Evolutionary conservation across 306 rosid species (phyloP).

Genomic region (Prunus fruticosa): DNA sequence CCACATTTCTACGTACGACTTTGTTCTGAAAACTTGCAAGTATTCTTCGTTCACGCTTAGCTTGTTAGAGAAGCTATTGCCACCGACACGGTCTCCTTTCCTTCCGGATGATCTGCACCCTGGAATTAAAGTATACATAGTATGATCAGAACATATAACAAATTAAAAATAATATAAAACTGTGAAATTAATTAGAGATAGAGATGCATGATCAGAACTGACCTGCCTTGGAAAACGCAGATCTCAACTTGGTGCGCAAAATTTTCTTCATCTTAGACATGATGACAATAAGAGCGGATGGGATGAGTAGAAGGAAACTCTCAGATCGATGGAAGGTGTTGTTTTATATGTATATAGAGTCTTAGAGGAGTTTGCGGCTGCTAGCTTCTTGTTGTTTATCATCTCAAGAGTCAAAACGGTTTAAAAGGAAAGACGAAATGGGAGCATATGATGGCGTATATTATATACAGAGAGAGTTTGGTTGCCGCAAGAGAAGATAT

Average conservation of each 20-base stretch:
- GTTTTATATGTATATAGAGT: neutral
- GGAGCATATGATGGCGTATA: neutral
- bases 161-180: neutral
- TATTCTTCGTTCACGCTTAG: constrained; percentile 77
- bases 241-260: constrained; percentile 32
- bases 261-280: constrained; percentile 31
- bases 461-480: neutral
- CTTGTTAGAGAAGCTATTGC: constrained; percentile 43
- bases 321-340: neutral
- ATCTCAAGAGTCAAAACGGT: neutral
- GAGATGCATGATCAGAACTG: neutral
- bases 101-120: constrained; percentile 49
- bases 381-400: too few relatives aligned
- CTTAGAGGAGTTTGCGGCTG: too few relatives aligned
- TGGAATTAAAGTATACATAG: constrained; percentile 20
- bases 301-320: too few relatives aligned
- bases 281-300: neutral
- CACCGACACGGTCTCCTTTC: neutral
- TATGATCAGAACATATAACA: neutral
- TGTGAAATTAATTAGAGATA: neutral
- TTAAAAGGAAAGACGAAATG: neutral
- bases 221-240: constrained; percentile 31
- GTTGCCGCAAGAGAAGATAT: neutral
- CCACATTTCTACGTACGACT: constrained; percentile 70
- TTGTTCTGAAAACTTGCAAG: constrained; percentile 66